Percentiles rank a stretch among this genome's conserved stretches.
Conservation (phyloP, 2,329 filamentous ascomycete species). For the Corinectria fuckeliana region DNA sequence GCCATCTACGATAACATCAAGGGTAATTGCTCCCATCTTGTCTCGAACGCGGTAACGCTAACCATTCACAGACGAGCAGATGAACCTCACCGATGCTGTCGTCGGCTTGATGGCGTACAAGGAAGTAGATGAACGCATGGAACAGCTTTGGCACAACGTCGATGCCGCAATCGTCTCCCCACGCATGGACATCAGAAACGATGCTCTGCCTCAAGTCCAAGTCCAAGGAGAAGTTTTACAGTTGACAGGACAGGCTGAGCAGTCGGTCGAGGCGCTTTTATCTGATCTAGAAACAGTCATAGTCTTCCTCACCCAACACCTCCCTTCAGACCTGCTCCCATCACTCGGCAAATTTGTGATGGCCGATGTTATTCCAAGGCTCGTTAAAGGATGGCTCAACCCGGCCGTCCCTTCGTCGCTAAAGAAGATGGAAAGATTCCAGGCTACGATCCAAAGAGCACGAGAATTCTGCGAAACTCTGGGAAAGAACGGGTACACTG, state of each 20-base stretch:
- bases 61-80: conserved; percentile 52
- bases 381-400: conserved; percentile 78
- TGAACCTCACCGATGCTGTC: conserved; percentile 60
- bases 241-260: conserved; percentile 51
- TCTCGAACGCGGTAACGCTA: conserved; percentile 7
- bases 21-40: conserved; percentile 47
- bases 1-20: conserved; percentile 60
- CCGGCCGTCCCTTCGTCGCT: conserved; percentile 78
- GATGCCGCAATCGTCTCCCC: conserved; percentile 67
- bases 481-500: conserved; percentile 66
- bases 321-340: conserved; percentile 62
- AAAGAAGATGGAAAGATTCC: conserved; percentile 73
- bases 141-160: conserved; percentile 67
- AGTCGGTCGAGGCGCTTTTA: conserved; percentile 58
- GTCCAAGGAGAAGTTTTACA: conserved; percentile 51
- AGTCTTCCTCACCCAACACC: conserved; percentile 56
- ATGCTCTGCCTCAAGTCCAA: conserved; percentile 48
- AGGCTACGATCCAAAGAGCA: conserved; percentile 70
- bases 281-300: conserved; percentile 60
- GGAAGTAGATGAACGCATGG: conserved; percentile 65
- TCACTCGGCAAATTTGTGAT: conserved; percentile 74
- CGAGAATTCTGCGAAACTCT: conserved; percentile 69
- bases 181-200: conserved; percentile 56
- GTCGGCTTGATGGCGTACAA: conserved; percentile 65
- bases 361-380: conserved; percentile 68